Evolutionary conservation across 1,139 yeast genomes (phyloP).

Genomic region (Waltiozyma sp.): DNA sequence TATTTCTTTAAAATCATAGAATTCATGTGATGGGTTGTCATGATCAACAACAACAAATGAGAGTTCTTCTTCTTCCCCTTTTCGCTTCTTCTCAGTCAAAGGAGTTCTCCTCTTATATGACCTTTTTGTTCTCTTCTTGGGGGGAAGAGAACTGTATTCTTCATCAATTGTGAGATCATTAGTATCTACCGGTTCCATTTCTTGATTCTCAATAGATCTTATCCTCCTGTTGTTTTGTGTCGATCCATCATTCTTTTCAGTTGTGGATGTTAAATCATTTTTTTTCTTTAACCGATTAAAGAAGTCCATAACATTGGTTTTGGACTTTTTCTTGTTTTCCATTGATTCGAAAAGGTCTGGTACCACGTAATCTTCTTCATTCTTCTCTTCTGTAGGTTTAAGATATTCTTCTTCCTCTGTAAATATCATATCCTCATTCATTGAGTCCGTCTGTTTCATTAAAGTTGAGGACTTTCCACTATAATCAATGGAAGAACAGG

Average conservation of each 20-base stretch:
- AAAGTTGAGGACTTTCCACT: no score
- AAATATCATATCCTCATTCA: not conserved
- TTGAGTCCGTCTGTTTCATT: no score
- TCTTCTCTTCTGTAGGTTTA: not conserved
- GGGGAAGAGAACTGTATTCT: not conserved
- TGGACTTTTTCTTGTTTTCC: not conserved
- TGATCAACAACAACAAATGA: no score
- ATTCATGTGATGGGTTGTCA: no score
- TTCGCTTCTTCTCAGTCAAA: not conserved
- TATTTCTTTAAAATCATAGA: no score
- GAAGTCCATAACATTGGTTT: not conserved
- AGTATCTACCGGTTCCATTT: not conserved
- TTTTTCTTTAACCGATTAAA: not conserved
- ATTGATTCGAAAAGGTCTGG: no score
- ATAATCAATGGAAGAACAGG: no score
- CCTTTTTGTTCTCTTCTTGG: not conserved
- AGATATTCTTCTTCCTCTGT: not conserved
- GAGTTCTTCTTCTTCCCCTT: not conserved
- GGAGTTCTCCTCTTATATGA: not conserved
- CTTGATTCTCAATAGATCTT: not conserved
- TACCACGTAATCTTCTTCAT: not conserved
- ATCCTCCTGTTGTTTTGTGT: not conserved
- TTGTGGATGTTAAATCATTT: not conserved
- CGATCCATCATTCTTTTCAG: not conserved
- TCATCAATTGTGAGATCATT: not conserved